These are phyloP conservation scores for Ulmus americana DNA, from an alignment of 331 rosid genomes.

Conservation along the genomic window DNA sequence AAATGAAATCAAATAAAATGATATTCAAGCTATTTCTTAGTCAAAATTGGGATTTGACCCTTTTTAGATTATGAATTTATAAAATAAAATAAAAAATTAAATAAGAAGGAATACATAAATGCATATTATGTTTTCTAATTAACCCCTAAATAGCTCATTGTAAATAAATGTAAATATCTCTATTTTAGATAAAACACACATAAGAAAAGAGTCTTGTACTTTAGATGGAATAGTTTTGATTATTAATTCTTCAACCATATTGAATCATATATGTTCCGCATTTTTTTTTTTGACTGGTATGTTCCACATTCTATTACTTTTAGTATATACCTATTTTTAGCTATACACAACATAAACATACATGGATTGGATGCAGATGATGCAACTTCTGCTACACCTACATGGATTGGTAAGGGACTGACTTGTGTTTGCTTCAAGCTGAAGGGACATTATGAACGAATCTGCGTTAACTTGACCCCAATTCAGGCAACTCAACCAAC, in stretches of 20 bases:
- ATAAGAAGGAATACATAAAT: background rate
- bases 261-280: conserved; percentile 24
- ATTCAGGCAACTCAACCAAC: conserved; percentile 47
- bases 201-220: background rate
- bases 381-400: conserved; percentile 50
- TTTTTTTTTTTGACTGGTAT: background rate
- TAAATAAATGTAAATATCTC: background rate
- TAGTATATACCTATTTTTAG: conserved; percentile 15
- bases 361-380: conserved; percentile 36
- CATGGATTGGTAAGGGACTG: conserved; percentile 80
- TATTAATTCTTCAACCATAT: conserved; percentile 9
- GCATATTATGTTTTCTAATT: background rate
- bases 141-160: background rate
- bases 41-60: too few species aligned
- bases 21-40: too few species aligned
- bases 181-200: background rate
- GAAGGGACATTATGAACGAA: conserved; percentile 55
- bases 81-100: background rate
- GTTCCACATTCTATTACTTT: conserved; percentile 22
- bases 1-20: too few species aligned
- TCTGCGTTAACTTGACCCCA: conserved; percentile 64
- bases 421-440: conserved; percentile 86
- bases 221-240: background rate
- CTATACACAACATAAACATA: background rate
- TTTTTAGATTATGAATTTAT: background rate